These are phyloP conservation scores for Exophiala xenobiotica DNA, from an alignment of 2,329 filamentous ascomycete genomes.

Conservation along the genomic window DNA sequence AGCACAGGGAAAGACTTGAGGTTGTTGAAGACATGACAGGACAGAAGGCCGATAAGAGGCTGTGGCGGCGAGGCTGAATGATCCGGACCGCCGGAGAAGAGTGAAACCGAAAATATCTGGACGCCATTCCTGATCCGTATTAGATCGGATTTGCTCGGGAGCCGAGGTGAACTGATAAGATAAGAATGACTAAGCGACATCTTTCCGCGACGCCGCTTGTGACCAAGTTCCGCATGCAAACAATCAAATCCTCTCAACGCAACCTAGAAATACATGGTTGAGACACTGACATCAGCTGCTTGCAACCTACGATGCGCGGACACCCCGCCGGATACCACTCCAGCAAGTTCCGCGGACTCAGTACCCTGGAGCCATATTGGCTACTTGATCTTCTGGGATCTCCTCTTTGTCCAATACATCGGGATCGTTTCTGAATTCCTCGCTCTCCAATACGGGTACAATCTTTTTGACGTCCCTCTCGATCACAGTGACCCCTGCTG, in stretches of 20 bases:
- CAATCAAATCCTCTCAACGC: no score
- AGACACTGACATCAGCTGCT: no score
- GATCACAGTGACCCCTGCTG: conserved; percentile 19
- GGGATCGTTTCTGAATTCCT: conserved; percentile 18
- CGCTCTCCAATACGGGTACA: conserved; percentile 15
- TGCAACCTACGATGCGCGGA: no score
- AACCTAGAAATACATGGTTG: no score
- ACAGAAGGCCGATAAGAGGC: not conserved
- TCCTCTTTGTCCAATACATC: conserved; percentile 15
- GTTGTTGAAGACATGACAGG: not conserved
- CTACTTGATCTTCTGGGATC: conserved; percentile 22
- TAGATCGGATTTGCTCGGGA: not conserved
- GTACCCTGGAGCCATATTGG: conserved; percentile 19
- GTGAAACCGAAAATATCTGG: no score
- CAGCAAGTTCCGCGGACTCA: no score
- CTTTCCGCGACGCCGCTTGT: no score
- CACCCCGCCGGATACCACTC: no score
- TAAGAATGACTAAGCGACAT: no score
- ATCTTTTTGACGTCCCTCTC: conserved; percentile 26
- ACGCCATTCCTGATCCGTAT: not conserved
- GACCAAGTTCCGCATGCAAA: no score
- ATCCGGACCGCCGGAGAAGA: no score
- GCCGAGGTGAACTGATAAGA: conserved; percentile 5
- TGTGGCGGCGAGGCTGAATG: not conserved
- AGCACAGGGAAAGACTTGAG: not conserved